Conservation (phyloP, 768 basidiomycete species). For the Lepiota venenata region DNA sequence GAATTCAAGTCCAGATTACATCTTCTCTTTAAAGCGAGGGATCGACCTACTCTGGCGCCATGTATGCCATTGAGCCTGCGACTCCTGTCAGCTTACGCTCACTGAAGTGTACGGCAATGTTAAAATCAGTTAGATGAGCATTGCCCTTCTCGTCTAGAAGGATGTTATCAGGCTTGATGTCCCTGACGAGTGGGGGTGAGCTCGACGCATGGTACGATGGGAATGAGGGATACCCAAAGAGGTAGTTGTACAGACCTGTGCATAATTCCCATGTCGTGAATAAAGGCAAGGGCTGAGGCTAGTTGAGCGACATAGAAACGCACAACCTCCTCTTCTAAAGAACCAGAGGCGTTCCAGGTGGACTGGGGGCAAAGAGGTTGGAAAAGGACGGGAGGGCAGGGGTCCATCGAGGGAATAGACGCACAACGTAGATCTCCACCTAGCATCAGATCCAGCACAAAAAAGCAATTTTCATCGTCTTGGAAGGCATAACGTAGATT, state of each 20-base stretch:
- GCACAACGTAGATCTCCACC: slow-evolving; percentile 92
- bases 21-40: not conserved
- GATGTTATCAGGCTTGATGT: slow-evolving; percentile 97
- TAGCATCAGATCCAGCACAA: slow-evolving; percentile 95
- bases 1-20: slow-evolving; percentile 11
- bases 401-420: slow-evolving; percentile 23
- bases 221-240: slow-evolving; percentile 20
- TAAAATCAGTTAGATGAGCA: slow-evolving; percentile 96
- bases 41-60: slow-evolving; percentile 74
- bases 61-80: slow-evolving; percentile 98
- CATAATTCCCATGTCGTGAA: slow-evolving; percentile 93
- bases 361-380: slow-evolving; percentile 43
- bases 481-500: slow-evolving; percentile 96
- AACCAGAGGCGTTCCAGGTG: slow-evolving; percentile 82
- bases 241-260: slow-evolving; percentile 66
- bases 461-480: slow-evolving; percentile 98
- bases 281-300: slow-evolving; percentile 81
- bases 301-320: slow-evolving; percentile 90
- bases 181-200: slow-evolving; percentile 42
- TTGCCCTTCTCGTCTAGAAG: slow-evolving; percentile 94
- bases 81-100: slow-evolving; percentile 88
- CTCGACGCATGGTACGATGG: slow-evolving; percentile 8
- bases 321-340: slow-evolving; percentile 73
- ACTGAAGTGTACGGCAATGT: slow-evolving; percentile 96
- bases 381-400: slow-evolving; percentile 5